Base-by-base conservation (phyloP, 2,329 filamentous ascomycete species). In the Pseudogymnoascus sp. region DNA sequence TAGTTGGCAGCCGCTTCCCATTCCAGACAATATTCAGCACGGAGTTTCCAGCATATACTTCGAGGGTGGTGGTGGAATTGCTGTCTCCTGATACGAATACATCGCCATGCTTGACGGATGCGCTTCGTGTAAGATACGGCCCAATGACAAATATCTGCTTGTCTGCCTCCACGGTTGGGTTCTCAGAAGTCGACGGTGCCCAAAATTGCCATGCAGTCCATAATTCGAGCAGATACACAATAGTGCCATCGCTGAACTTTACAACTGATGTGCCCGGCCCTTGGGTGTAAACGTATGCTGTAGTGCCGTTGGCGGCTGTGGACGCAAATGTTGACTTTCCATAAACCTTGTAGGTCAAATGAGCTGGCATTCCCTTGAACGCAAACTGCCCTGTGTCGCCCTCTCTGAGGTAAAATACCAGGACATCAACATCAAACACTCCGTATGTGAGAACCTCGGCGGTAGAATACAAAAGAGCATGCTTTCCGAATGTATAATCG, bases 181-280 rank as follows among this genome's bases (percentile, higher is more conserved):
- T 72, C 1, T 66, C 67, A 0, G 77, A 77, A 7, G 77, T 78
- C 2, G 79, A 66, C 3, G 81, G 77, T 1, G 81, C 81, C 72
- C 80, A 85, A 67, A 85, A 82, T 5, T 77, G 79, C 77, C 79
- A 85, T 1, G 80, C 82, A 0, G 80, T 77, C 9, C 75, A 69
- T 20, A 78, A 75, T 43, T 84, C 81, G 3, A 85, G 73, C 4
- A 85, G 73, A 61, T 82, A 81, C 3, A 80, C 71, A 1, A 82
- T 62, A 2, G 79, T 72, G 0, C 77, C 77, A 58, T 81, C 78
- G 0, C 77, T 78, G 59, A 83, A 79, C 38, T 77, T 71, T 1
- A 85, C 67, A 0, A 76, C 74, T 0, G 78, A 80, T 2, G 74
- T 65, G 0, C 80, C 80, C 6, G 75, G 64, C 2, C 68, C 71